Percentiles rank a stretch among this genome's conserved stretches.
These are phyloP conservation scores for Phytophthora palmivora DNA, from an alignment of 352 stramenopile genomes.

Conservation along the genomic window DNA sequence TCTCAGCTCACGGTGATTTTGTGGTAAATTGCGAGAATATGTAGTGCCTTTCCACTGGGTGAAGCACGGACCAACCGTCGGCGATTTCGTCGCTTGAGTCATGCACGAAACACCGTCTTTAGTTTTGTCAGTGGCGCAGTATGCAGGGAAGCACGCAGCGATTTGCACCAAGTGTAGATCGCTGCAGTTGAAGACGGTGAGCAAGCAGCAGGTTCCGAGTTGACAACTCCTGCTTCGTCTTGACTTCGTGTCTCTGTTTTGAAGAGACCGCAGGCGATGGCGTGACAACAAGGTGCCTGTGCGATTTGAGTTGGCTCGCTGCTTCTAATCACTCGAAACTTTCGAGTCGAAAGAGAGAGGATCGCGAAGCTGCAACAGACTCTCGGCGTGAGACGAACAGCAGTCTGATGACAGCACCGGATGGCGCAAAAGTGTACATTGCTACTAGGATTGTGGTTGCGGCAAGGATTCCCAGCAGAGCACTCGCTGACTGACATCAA, in stretches of 20 bases:
- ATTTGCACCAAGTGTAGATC: slow-evolving; percentile 34
- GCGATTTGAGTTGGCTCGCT: slow-evolving; percentile 28
- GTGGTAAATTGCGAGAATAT: slow-evolving; percentile 5
- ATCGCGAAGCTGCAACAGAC: no score
- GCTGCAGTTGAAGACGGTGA: slow-evolving; percentile 17
- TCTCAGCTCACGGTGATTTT: slow-evolving; percentile 10
- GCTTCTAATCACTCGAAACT: slow-evolving; percentile 9
- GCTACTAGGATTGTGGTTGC: background rate
- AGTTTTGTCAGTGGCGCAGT: background rate
- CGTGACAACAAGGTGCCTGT: slow-evolving; percentile 19
- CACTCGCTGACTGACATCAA: background rate
- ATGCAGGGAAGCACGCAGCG: slow-evolving; percentile 11
- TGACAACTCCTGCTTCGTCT: slow-evolving; percentile 26
- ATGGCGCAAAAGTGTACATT: slow-evolving; percentile 18
- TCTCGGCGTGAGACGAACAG: background rate
- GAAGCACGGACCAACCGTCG: no score
- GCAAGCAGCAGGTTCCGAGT: slow-evolving; percentile 18
- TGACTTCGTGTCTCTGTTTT: slow-evolving; percentile 30
- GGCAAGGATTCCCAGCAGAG: background rate
- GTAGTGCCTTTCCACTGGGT: no score
- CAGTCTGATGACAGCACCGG: background rate
- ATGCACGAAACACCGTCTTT: no score
- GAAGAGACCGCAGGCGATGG: slow-evolving; percentile 17
- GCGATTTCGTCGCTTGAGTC: no score
- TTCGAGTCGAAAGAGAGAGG: no score